phyloP scores from a whole-genome alignment of 2,329 filamentous ascomycete species.

The Colletotrichum falcatum region DNA sequence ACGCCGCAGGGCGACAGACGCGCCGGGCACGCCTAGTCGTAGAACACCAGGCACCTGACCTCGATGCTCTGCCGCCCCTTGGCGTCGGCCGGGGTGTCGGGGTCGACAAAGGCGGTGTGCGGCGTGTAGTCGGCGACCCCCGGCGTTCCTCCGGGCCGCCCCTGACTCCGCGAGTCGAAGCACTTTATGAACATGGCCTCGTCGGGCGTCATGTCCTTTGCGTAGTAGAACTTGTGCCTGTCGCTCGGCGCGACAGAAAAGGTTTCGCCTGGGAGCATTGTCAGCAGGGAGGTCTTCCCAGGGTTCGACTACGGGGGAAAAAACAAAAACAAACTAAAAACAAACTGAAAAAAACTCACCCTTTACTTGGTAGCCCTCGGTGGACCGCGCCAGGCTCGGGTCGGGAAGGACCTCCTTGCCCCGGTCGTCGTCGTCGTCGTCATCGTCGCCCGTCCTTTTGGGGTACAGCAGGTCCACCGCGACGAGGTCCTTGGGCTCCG shows the following conservation, averaged over 20 bases:
- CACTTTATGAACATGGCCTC: conserved; percentile 64
- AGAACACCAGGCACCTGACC: conserved; percentile 72
- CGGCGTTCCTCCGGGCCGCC: conserved; percentile 57
- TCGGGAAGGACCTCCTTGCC: conserved; percentile 69
- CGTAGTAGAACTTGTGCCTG: conserved; percentile 72
- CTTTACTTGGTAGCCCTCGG: conserved; percentile 70
- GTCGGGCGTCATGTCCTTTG: conserved; percentile 74
- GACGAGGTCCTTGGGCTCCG: conserved; percentile 67
- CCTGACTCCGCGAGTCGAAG: conserved; percentile 61
- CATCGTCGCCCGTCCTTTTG: conserved; percentile 46
- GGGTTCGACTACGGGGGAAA: too few relatives aligned
- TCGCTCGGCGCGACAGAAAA: conserved; percentile 69
- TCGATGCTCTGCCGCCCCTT: conserved; percentile 75
- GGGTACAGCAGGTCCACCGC: conserved; percentile 74
- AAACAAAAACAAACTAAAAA: too few relatives aligned
- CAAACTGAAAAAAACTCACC: too few relatives aligned
- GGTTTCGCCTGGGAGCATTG: conserved; percentile 64
- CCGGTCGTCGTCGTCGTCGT: conserved; percentile 58
- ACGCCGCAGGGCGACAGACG: not conserved
- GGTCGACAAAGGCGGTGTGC: conserved; percentile 68
- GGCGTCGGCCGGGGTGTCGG: conserved; percentile 74
- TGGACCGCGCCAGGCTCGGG: conserved; percentile 57
- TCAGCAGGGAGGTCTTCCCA: not conserved
- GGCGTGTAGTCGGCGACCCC: conserved; percentile 62
- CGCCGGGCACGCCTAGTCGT: conserved; percentile 51